Conservation (phyloP, 2,329 filamentous ascomycete species). For the Arthrobotrys megalospora region DNA sequence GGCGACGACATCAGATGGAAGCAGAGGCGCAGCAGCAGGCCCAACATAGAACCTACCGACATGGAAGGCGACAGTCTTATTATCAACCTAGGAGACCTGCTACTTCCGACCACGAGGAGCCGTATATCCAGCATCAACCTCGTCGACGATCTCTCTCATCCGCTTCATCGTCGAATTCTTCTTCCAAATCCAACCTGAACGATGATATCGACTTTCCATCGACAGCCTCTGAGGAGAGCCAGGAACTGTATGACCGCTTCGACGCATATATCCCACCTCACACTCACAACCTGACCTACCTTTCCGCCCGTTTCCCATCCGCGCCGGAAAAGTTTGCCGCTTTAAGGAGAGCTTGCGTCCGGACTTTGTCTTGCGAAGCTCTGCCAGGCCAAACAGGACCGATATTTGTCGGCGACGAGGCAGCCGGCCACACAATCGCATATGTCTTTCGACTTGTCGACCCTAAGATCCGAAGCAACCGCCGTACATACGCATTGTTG, state of each 20-base stretch:
- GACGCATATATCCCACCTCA: slow-evolving; percentile 69
- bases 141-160: slow-evolving; percentile 58
- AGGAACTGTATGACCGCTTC: slow-evolving; percentile 53
- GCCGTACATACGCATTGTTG: slow-evolving; percentile 79
- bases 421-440: slow-evolving; percentile 78
- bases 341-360: slow-evolving; percentile 77
- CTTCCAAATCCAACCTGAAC: slow-evolving; percentile 52
- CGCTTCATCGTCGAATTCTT: slow-evolving; percentile 59
- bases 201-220: slow-evolving; percentile 57
- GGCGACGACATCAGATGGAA: slow-evolving; percentile 59
- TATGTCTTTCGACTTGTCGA: slow-evolving; percentile 80
- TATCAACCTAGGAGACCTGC: slow-evolving; percentile 55
- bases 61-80: slow-evolving; percentile 61
- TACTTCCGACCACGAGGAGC: slow-evolving; percentile 60
- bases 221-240: slow-evolving; percentile 54
- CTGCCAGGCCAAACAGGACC: slow-evolving; percentile 76
- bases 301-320: slow-evolving; percentile 77
- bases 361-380: slow-evolving; percentile 78
- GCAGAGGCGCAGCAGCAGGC: slow-evolving; percentile 59
- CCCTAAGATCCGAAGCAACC: slow-evolving; percentile 77
- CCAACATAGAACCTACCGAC: slow-evolving; percentile 61
- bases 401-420: slow-evolving; percentile 78
- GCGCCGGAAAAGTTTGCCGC: slow-evolving; percentile 77
- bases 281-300: slow-evolving; percentile 78
- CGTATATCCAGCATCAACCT: slow-evolving; percentile 54